Conservation (phyloP, 805 yeast genomes). For the Schwanniomyces yamadae region DNA sequence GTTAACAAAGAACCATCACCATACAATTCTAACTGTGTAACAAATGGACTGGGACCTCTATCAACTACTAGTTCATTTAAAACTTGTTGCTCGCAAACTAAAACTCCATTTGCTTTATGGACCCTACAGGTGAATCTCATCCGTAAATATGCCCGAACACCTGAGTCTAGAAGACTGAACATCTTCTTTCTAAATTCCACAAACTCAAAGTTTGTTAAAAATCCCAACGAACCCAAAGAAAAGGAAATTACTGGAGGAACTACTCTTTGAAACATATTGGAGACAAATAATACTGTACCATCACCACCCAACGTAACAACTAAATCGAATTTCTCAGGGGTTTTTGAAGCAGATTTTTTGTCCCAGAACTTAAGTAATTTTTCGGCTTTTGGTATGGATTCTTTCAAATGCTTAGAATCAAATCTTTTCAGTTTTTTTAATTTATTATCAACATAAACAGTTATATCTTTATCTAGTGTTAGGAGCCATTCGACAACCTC, state of each 20-base stretch:
- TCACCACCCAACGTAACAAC: conserved; percentile 48
- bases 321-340: conserved; percentile 43
- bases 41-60: conserved; percentile 91
- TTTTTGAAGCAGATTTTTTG: conserved; percentile 47
- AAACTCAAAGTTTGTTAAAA: conserved; percentile 74
- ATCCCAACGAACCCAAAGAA: conserved; percentile 44
- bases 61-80: conserved; percentile 88
- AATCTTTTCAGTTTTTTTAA: conserved; percentile 64
- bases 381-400: conserved; percentile 45
- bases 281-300: conserved; percentile 45
- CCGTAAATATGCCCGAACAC: conserved; percentile 73
- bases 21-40: conserved; percentile 83
- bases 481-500: conserved; percentile 80
- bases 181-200: conserved; percentile 65
- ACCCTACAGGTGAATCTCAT: conserved; percentile 88
- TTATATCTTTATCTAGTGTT: conserved; percentile 30
- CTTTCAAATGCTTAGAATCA: conserved; percentile 51
- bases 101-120: conserved; percentile 48
- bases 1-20: conserved; percentile 86
- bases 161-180: conserved; percentile 58
- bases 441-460: conserved; percentile 72
- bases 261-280: conserved; percentile 42
- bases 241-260: conserved; percentile 49
- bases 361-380: conserved; percentile 67
- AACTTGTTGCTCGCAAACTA: conserved; percentile 69